A percentile compares a stretch with the other conserved stretches of the same genome.
phyloP scores from a whole-genome alignment of 176 grass and related monocot genomes.

The Cocos nucifera region DNA sequence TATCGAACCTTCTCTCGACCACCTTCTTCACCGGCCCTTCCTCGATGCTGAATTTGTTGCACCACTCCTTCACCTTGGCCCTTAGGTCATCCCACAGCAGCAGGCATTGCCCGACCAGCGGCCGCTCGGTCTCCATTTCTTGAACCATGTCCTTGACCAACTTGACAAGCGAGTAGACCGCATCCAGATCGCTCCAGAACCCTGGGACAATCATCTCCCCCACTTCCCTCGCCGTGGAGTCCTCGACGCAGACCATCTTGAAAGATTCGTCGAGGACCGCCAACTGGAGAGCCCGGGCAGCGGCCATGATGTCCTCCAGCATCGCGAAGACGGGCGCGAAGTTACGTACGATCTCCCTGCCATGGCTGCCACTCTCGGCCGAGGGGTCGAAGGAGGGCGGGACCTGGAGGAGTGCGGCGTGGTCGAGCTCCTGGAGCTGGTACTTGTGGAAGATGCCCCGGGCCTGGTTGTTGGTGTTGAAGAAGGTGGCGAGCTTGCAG shows the following conservation, averaged over 20 bases:
- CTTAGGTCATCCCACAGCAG: conserved; percentile 74
- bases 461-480: conserved; percentile 42
- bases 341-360: not conserved
- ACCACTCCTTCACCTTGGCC: conserved; percentile 53
- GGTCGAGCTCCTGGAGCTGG: conserved; percentile 48
- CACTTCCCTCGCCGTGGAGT: conserved; percentile 40
- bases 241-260: conserved; percentile 57
- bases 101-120: conserved; percentile 72
- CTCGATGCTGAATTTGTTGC: conserved; percentile 55
- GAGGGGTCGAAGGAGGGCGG: not conserved
- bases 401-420: conserved; percentile 36
- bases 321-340: conserved; percentile 28
- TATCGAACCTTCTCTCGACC: conserved; percentile 61
- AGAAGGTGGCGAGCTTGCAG: conserved; percentile 49
- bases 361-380: not conserved
- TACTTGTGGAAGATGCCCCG: conserved; percentile 55
- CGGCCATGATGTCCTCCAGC: conserved; percentile 58
- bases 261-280: conserved; percentile 53
- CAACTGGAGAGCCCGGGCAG: conserved; percentile 46
- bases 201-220: conserved; percentile 37
- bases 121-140: conserved; percentile 65
- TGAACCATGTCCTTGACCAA: conserved; percentile 45
- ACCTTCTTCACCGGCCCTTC: conserved; percentile 43
- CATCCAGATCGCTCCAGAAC: conserved; percentile 69
- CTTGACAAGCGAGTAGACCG: conserved; percentile 39